Percentiles rank a stretch among this genome's conserved stretches.
Conservation (phyloP, 352 stramenopile genomes). For the Aphanomyces stellatus region DNA sequence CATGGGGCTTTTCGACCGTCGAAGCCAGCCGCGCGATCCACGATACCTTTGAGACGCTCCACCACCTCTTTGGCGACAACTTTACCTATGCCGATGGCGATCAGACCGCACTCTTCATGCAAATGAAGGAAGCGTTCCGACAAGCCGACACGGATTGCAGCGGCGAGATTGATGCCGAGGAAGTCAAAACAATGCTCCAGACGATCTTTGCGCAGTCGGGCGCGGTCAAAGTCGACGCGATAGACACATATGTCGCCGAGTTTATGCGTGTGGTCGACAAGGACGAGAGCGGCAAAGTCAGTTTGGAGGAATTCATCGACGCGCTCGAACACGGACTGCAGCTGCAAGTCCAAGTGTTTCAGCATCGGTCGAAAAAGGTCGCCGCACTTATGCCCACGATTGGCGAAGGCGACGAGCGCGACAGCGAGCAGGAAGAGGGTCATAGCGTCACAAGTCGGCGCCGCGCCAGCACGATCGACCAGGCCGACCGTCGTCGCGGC, state of each 20-base stretch:
- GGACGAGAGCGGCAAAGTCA: conserved; percentile 57
- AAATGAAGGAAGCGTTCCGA: conserved; percentile 81
- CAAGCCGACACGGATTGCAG: conserved; percentile 71
- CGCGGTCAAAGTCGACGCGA: conserved; percentile 59
- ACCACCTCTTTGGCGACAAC: conserved; percentile 60
- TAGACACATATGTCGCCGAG: conserved; percentile 55
- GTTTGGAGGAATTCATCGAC: conserved; percentile 75
- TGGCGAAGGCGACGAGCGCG: neutral
- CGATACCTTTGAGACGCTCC: conserved; percentile 63
- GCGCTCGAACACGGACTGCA: conserved; percentile 66
- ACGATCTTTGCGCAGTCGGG: conserved; percentile 70
- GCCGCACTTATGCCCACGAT: neutral
- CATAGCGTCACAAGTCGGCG: too few relatives aligned
- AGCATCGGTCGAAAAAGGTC: conserved; percentile 19
- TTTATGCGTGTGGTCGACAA: conserved; percentile 71
- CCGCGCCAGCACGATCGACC: too few relatives aligned
- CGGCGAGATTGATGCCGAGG: conserved; percentile 68
- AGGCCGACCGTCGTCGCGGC: too few relatives aligned
- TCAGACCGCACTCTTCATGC: conserved; percentile 78
- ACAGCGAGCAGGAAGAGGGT: too few relatives aligned
- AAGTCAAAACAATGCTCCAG: conserved; percentile 66
- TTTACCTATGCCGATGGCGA: conserved; percentile 73
- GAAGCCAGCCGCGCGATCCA: conserved; percentile 42
- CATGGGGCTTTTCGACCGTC: conserved; percentile 29
- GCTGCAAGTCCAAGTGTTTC: conserved; percentile 68